Percentiles rank a stretch among this genome's conserved stretches.
phyloP scores from a whole-genome alignment of 2,329 filamentous ascomycete species.

The Paracamarosporium sp. region DNA sequence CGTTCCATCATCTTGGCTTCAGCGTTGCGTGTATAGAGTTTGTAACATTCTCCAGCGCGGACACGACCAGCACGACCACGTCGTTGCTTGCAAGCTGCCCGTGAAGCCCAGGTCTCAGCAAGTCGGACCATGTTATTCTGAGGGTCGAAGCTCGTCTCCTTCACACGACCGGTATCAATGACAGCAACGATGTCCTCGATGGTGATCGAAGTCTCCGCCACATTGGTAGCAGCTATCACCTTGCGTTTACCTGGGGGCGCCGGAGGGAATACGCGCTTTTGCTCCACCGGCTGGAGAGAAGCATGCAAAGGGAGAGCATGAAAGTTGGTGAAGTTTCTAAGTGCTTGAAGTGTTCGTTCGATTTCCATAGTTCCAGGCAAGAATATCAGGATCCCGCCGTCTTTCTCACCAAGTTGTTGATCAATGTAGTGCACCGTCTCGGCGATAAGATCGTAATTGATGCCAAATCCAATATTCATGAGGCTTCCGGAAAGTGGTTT shows the following conservation, averaged over 20 bases:
- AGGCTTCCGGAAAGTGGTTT: conserved; percentile 50
- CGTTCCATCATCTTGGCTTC: conserved; percentile 85
- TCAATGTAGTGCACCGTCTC: conserved; percentile 85
- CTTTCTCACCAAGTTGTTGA: conserved; percentile 71
- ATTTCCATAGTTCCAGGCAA: conserved; percentile 93
- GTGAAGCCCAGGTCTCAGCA: conserved; percentile 93
- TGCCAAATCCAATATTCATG: conserved; percentile 68
- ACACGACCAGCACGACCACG: conserved; percentile 94
- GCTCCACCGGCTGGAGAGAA: conserved; percentile 85
- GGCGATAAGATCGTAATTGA: conserved; percentile 89
- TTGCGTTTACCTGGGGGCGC: conserved; percentile 84
- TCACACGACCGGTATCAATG: conserved; percentile 93
- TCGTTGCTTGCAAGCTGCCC: conserved; percentile 91
- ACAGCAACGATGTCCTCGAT: conserved; percentile 97
- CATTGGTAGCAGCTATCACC: conserved; percentile 93
- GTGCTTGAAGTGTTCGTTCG: conserved; percentile 74
- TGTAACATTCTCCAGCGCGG: conserved; percentile 89
- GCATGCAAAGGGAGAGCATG: conserved; percentile 90
- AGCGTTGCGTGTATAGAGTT: conserved; percentile 86
- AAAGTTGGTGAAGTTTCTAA: conserved; percentile 70
- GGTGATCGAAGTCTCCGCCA: conserved; percentile 97
- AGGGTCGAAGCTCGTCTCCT: conserved; percentile 93
- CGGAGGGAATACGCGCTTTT: conserved; percentile 81
- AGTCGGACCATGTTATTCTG: conserved; percentile 93
- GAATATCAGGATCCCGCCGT: conserved; percentile 94